Percentiles rank a stretch among this genome's conserved stretches.
Conservation (phyloP, 768 basidiomycete species). For the Lactarius hatsudake region DNA sequence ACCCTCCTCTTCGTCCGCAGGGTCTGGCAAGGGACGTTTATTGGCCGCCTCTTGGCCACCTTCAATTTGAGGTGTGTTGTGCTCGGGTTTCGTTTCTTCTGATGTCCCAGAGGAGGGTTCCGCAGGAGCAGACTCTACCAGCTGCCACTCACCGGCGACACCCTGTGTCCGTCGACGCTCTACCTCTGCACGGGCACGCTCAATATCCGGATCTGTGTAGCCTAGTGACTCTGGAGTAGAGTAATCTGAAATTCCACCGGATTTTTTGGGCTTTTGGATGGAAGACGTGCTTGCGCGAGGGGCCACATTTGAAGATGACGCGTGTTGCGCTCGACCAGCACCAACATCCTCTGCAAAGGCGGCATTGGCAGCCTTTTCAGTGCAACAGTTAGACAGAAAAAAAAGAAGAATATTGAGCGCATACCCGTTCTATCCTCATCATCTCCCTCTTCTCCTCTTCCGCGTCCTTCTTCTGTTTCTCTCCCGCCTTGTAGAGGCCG, state of each 20-base stretch:
- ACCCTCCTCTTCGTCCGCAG: constrained; percentile 47
- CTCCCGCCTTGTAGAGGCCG: constrained; percentile 89
- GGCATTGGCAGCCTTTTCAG: constrained; percentile 65
- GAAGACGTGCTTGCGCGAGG: constrained; percentile 29
- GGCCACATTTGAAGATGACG: constrained; percentile 27
- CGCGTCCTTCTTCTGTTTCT: constrained; percentile 78
- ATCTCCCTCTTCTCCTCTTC: constrained; percentile 90
- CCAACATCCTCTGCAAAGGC: constrained; percentile 78
- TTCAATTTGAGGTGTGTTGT: constrained; percentile 28
- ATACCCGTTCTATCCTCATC: constrained; percentile 76
- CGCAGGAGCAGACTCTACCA: constrained; percentile 42
- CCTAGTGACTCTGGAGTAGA: constrained; percentile 85
- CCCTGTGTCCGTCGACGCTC: constrained; percentile 63
- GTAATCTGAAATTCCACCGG: constrained; percentile 79
- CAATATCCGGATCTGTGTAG: constrained; percentile 72
- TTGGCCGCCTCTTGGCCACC: constrained; percentile 14
- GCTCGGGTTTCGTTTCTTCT: constrained; percentile 18
- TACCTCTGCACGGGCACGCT: constrained; percentile 56
- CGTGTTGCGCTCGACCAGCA: constrained; percentile 49
- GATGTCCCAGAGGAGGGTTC: constrained; percentile 29
- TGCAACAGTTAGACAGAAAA: constrained; percentile 13
- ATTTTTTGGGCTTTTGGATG: constrained; percentile 41
- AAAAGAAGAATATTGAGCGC: constrained; percentile 25
- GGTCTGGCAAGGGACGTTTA: constrained; percentile 33
- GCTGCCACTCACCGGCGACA: constrained; percentile 74